These are phyloP conservation scores for Prunus kanzakura DNA, from an alignment of 306 rosid genomes.

Conservation along the genomic window DNA sequence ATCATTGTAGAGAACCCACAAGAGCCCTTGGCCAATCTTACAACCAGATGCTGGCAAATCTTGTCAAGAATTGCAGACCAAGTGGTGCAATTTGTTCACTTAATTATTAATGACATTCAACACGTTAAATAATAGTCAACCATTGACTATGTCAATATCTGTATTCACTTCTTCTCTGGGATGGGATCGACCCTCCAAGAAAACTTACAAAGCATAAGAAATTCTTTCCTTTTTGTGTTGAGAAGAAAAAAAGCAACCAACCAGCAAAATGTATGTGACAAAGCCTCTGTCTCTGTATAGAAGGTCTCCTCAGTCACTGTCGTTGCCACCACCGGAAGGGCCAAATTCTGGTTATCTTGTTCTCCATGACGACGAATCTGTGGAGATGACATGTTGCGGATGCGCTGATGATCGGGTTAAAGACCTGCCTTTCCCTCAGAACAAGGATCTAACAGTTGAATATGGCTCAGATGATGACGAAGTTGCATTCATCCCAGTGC, in stretches of 20 bases:
- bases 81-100: slow-evolving; percentile 24
- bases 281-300: slow-evolving; percentile 53
- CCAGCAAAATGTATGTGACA: slow-evolving; percentile 50
- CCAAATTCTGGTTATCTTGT: slow-evolving; percentile 69
- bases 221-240: background rate
- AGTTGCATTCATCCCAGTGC: slow-evolving; percentile 60
- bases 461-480: slow-evolving; percentile 29
- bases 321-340: slow-evolving; percentile 47
- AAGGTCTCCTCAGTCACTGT: slow-evolving; percentile 28
- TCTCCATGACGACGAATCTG: slow-evolving; percentile 50
- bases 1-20: background rate
- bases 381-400: slow-evolving; percentile 41
- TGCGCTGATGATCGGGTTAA: slow-evolving; percentile 27
- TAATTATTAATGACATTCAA: background rate
- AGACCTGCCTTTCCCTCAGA: slow-evolving; percentile 71
- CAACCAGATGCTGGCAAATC: background rate
- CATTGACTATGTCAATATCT: background rate
- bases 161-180: too few species aligned
- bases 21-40: background rate
- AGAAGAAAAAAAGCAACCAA: background rate
- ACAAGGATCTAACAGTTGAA: slow-evolving; percentile 35
- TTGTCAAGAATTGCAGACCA: background rate
- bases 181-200: background rate
- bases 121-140: background rate
- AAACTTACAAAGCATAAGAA: background rate